phyloP scores from a whole-genome alignment of 2,329 filamentous ascomycete species.

The Thyridium curvatum region DNA sequence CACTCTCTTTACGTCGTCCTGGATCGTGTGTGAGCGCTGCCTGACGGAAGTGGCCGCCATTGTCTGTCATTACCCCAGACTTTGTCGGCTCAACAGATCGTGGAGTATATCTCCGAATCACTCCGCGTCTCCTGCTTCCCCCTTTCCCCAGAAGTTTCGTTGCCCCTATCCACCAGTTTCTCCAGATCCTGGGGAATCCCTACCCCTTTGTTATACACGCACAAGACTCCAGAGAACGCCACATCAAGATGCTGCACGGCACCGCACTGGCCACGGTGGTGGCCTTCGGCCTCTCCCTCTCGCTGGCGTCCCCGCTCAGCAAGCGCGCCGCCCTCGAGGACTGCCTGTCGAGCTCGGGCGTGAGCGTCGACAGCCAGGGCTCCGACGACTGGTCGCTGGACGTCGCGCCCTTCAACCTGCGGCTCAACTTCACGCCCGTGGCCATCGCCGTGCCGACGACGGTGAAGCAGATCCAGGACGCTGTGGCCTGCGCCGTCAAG shows the following conservation, averaged over 20 bases:
- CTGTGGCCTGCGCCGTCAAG: slow-evolving; percentile 36
- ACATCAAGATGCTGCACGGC: neutral
- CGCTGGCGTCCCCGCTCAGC: slow-evolving; percentile 10
- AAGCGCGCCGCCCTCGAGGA: slow-evolving; percentile 13
- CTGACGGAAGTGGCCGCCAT: no score
- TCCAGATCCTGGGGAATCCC: neutral
- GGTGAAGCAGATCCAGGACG: slow-evolving; percentile 35
- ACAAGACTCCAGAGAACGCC: neutral
- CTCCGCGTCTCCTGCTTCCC: neutral
- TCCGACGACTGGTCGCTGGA: slow-evolving; percentile 25
- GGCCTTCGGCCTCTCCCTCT: neutral
- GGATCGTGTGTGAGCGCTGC: no score
- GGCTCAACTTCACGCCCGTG: slow-evolving; percentile 28
- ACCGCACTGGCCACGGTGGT: neutral
- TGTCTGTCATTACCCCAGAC: no score
- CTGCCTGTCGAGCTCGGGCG: slow-evolving; percentile 13
- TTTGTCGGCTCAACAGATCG: no score
- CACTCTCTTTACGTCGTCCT: no score
- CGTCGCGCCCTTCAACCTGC: slow-evolving; percentile 22
- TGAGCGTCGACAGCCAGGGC: slow-evolving; percentile 11
- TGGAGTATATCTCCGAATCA: no score
- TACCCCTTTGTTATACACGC: neutral
- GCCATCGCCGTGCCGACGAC: slow-evolving; percentile 37
- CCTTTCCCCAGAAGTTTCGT: neutral
- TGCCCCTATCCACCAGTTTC: neutral